A percentile compares a stretch with the other conserved stretches of the same genome.
Conservation (phyloP, 257 asterid genomes). For the Solanum bukasovii region DNA sequence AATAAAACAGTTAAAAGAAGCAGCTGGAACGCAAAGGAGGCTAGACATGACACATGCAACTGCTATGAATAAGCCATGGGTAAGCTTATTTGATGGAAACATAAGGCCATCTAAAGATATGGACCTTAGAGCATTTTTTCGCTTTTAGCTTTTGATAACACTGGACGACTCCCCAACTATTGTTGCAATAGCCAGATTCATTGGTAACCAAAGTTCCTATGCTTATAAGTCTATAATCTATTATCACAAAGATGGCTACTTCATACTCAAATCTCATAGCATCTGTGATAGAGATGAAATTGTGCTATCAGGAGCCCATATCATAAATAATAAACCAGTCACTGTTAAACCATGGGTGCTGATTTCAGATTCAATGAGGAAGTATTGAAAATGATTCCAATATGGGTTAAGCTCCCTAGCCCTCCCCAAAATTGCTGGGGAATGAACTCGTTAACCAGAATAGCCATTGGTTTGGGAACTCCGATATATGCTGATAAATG, state of each 20-base stretch:
- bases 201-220: not conserved
- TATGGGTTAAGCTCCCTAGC: no score
- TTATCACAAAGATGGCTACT: not conserved
- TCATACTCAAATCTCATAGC: not conserved
- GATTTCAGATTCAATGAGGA: no score
- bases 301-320: no score
- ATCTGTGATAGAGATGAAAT: not conserved
- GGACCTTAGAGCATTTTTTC: not conserved
- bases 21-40: not conserved
- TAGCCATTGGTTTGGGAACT: no score
- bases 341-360: no score
- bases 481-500: no score
- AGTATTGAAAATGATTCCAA: no score
- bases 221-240: not conserved
- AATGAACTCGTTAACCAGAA: no score
- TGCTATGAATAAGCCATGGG: not conserved
- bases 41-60: not conserved
- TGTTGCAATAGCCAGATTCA: not conserved
- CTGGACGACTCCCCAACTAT: not conserved
- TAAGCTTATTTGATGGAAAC: not conserved
- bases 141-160: no score
- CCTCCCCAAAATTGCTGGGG: no score
- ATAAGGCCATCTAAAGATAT: not conserved
- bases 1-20: not conserved
- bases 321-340: no score